These are phyloP conservation scores for Xylariaceae sp. DNA, from an alignment of 2,329 filamentous ascomycete genomes.

Conservation along the genomic window DNA sequence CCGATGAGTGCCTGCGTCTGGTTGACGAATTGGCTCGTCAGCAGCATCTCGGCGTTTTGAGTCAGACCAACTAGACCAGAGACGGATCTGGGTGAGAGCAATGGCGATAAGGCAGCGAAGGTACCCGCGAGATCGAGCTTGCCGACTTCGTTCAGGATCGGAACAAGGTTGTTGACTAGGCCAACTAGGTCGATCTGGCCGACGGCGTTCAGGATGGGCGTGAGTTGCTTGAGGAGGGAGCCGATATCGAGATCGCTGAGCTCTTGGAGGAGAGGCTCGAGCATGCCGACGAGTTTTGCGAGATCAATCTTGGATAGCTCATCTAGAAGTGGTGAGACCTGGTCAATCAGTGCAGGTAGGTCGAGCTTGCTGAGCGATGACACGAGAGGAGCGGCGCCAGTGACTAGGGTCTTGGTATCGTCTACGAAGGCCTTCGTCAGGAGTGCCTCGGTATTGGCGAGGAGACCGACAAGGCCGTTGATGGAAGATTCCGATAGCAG, in stretches of 20 bases:
- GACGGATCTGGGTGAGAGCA: slow-evolving; percentile 33
- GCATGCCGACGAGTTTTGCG: slow-evolving; percentile 28
- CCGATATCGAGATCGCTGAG: slow-evolving; percentile 33
- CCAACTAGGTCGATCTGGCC: slow-evolving; percentile 31
- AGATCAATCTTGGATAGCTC: slow-evolving; percentile 24
- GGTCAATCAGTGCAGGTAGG: slow-evolving; percentile 31
- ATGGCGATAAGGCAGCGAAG: slow-evolving; percentile 32
- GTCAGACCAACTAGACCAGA: slow-evolving; percentile 36
- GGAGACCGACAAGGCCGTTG: slow-evolving; percentile 30
- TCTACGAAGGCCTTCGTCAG: slow-evolving; percentile 28
- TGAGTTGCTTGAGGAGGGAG: slow-evolving; percentile 34
- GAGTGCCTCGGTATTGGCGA: slow-evolving; percentile 31
- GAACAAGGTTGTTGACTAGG: slow-evolving; percentile 29
- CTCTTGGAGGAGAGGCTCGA: slow-evolving; percentile 32
- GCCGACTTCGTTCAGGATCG: slow-evolving; percentile 31
- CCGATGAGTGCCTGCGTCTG: slow-evolving; percentile 35
- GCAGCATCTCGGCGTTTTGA: slow-evolving; percentile 36
- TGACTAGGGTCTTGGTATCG: slow-evolving; percentile 28
- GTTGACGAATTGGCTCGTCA: slow-evolving; percentile 38
- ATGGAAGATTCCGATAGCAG: slow-evolving; percentile 33
- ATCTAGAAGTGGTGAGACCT: slow-evolving; percentile 31
- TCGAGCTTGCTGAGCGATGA: slow-evolving; percentile 30
- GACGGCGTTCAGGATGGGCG: slow-evolving; percentile 31
- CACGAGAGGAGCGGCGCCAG: slow-evolving; percentile 27
- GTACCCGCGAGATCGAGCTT: slow-evolving; percentile 33